Conservation (phyloP, 768 basidiomycete genomes). For the Tulasnella sp. region DNA sequence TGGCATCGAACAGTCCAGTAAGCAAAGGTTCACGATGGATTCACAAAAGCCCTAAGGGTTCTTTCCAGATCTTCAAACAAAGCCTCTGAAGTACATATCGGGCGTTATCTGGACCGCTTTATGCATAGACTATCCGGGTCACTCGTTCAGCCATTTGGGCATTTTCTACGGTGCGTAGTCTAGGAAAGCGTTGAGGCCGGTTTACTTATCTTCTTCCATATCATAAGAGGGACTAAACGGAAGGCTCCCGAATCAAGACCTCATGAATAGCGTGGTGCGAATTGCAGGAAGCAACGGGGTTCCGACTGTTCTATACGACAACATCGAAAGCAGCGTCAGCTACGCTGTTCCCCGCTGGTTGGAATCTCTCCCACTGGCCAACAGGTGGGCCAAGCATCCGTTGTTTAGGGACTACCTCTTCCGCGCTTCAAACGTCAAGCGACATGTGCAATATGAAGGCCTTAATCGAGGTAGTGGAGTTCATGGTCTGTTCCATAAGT, state of each 20-base stretch:
- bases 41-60: neutral
- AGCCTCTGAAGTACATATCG: slow-evolving; percentile 51
- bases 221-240: slow-evolving; percentile 84
- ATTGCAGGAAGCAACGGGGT: slow-evolving; percentile 64
- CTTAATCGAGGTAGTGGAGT: slow-evolving; percentile 74
- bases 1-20: slow-evolving; percentile 53
- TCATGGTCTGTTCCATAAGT: slow-evolving; percentile 87
- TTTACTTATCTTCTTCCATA: neutral
- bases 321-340: slow-evolving; percentile 34
- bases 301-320: slow-evolving; percentile 72
- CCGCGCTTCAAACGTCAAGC: slow-evolving; percentile 53
- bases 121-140: slow-evolving; percentile 90
- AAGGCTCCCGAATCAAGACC: slow-evolving; percentile 89
- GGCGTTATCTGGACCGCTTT: slow-evolving; percentile 87
- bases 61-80: slow-evolving; percentile 48
- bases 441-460: slow-evolving; percentile 64
- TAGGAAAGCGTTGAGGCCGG: neutral
- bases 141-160: slow-evolving; percentile 95
- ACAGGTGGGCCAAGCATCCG: slow-evolving; percentile 31
- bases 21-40: slow-evolving; percentile 12
- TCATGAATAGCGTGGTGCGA: slow-evolving; percentile 67
- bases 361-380: slow-evolving; percentile 24
- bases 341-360: neutral
- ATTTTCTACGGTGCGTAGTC: slow-evolving; percentile 68
- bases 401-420: slow-evolving; percentile 42